A percentile compares a stretch with the other conserved stretches of the same genome.
phyloP scores from a whole-genome alignment of 2,329 filamentous ascomycete species.

The Aquanectria penicillioides region DNA sequence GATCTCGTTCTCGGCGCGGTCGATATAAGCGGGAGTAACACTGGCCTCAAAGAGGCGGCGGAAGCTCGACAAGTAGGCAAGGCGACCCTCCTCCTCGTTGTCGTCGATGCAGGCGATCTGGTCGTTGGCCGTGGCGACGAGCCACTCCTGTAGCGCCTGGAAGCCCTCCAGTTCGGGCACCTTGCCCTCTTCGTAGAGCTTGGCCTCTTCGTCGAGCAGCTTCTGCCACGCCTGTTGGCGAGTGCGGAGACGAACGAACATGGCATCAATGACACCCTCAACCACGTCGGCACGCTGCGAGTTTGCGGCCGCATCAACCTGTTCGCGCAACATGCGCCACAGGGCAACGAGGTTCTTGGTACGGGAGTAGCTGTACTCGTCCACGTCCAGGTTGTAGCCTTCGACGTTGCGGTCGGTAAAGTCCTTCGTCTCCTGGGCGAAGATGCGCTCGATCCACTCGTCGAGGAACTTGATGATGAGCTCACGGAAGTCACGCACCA shows the following conservation, averaged over 20 bases:
- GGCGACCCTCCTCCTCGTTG: slow-evolving; percentile 76
- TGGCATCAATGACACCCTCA: slow-evolving; percentile 94
- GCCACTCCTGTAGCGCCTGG: slow-evolving; percentile 92
- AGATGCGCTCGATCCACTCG: slow-evolving; percentile 97
- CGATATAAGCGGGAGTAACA: slow-evolving; percentile 82
- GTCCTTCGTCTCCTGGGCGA: slow-evolving; percentile 80
- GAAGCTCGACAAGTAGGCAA: slow-evolving; percentile 89
- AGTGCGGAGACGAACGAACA: slow-evolving; percentile 86
- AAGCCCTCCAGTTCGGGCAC: slow-evolving; percentile 70
- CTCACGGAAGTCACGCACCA: slow-evolving; percentile 92
- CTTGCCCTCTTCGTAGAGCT: slow-evolving; percentile 72
- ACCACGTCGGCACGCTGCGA: slow-evolving; percentile 90
- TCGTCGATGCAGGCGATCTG: slow-evolving; percentile 99
- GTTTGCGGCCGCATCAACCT: slow-evolving; percentile 84
- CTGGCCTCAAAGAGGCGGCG: slow-evolving; percentile 82
- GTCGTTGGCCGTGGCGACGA: slow-evolving; percentile 96
- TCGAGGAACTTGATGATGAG: slow-evolving; percentile 96
- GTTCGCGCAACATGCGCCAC: slow-evolving; percentile 97
- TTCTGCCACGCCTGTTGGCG: slow-evolving; percentile 89
- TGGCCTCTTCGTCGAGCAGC: slow-evolving; percentile 86
- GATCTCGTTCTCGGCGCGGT: slow-evolving; percentile 78
- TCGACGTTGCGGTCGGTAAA: slow-evolving; percentile 82
- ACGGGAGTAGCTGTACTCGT: slow-evolving; percentile 90
- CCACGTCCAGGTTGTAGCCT: slow-evolving; percentile 80
- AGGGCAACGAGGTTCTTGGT: slow-evolving; percentile 93